phyloP scores from a whole-genome alignment of 805 yeast species.

The Candida khao-thaluensis region DNA sequence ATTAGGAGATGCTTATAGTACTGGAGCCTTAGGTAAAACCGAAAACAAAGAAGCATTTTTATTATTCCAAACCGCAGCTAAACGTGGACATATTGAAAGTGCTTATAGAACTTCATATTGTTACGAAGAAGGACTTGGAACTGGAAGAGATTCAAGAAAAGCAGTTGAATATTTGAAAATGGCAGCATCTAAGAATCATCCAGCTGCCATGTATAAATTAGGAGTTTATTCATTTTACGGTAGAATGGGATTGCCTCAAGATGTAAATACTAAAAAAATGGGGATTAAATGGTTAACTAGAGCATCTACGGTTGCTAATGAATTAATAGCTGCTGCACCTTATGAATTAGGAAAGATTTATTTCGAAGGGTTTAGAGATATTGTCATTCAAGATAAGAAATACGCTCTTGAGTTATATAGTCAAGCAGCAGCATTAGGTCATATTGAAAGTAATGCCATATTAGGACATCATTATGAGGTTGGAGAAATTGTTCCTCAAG shows the following conservation, averaged over 20 bases:
- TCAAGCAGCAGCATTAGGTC: slow-evolving; percentile 87
- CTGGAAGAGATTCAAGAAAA: slow-evolving; percentile 81
- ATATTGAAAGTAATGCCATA: slow-evolving; percentile 72
- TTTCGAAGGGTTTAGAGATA: slow-evolving; percentile 80
- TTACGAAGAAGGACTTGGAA: slow-evolving; percentile 92
- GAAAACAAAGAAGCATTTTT: slow-evolving; percentile 75
- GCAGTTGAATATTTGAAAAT: slow-evolving; percentile 78
- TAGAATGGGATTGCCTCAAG: slow-evolving; percentile 75
- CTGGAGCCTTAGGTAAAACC: slow-evolving; percentile 79
- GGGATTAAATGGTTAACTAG: slow-evolving; percentile 93
- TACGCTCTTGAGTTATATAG: slow-evolving; percentile 86
- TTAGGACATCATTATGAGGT: slow-evolving; percentile 83
- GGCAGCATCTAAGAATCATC: slow-evolving; percentile 89
- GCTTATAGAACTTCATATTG: slow-evolving; percentile 90
- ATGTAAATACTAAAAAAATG: slow-evolving; percentile 67
- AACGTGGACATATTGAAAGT: slow-evolving; percentile 88
- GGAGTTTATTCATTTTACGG: slow-evolving; percentile 85
- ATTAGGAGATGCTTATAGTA: slow-evolving; percentile 83
- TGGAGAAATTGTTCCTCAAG: slow-evolving; percentile 74
- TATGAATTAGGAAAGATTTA: slow-evolving; percentile 86
- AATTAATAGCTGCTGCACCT: slow-evolving; percentile 88
- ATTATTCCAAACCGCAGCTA: slow-evolving; percentile 86
- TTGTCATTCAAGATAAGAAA: slow-evolving; percentile 75
- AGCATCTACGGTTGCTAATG: slow-evolving; percentile 81
- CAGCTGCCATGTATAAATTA: slow-evolving; percentile 93